phyloP scores from a whole-genome alignment of 306 rosid genomes.

The Sesbania bispinosa region DNA sequence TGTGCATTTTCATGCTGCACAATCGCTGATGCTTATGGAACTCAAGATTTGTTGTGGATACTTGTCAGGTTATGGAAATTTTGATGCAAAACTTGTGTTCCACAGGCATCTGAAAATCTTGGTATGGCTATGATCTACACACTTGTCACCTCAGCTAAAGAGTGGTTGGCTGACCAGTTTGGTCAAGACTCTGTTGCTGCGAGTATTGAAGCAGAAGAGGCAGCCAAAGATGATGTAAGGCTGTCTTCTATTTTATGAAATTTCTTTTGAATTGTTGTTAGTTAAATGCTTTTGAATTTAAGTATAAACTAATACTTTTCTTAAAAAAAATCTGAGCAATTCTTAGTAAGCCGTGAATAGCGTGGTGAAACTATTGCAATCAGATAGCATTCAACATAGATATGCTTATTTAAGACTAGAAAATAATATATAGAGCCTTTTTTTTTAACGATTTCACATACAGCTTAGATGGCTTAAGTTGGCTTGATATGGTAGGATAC shows the following conservation, averaged over 20 bases:
- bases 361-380: no score
- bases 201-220: conserved; percentile 72
- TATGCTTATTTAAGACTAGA: no score
- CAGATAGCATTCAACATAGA: no score
- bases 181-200: conserved; percentile 52
- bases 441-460: no score
- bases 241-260: conserved; percentile 7
- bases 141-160: conserved; percentile 85
- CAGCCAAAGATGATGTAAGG: conserved; percentile 82
- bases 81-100: conserved; percentile 32
- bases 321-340: conserved; percentile 3
- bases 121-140: conserved; percentile 99
- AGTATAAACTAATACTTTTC: background rate
- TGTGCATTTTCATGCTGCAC: conserved; percentile 16
- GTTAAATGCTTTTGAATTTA: conserved; percentile 17
- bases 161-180: conserved; percentile 83
- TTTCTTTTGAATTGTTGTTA: background rate
- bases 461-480: no score
- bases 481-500: no score
- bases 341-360: background rate
- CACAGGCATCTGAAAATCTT: conserved; percentile 96
- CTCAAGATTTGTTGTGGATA: conserved; percentile 19
- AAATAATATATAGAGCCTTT: no score
- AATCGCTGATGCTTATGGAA: conserved; percentile 27
- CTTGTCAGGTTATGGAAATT: conserved; percentile 21